Conservation (phyloP, 805 yeast genomes). For the Yarrowia bubula region DNA sequence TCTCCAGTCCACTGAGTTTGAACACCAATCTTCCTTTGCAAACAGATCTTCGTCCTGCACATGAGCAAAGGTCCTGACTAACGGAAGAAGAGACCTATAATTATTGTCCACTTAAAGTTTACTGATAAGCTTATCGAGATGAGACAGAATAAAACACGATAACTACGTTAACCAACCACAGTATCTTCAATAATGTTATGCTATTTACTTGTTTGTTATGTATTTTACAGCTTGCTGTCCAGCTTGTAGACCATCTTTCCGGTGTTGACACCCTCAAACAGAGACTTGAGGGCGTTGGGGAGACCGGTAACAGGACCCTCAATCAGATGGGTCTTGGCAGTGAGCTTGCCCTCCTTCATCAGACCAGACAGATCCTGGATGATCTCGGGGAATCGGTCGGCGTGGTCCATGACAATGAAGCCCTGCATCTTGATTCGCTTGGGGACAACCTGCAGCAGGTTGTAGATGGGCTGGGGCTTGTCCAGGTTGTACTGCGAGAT, state of each 20-base stretch:
- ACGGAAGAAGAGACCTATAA: too few relatives aligned
- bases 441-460: not conserved
- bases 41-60: too few relatives aligned
- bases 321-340: slow-evolving; percentile 9
- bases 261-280: slow-evolving; percentile 27
- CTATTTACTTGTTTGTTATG: not conserved
- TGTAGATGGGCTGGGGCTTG: slow-evolving; percentile 17
- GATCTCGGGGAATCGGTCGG: slow-evolving; percentile 12
- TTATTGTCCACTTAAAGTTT: not conserved
- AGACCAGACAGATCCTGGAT: slow-evolving; percentile 20
- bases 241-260: slow-evolving; percentile 26
- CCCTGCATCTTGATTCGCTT: slow-evolving; percentile 28
- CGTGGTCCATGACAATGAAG: slow-evolving; percentile 26
- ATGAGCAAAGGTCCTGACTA: too few relatives aligned
- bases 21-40: too few relatives aligned
- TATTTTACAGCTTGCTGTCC: not conserved
- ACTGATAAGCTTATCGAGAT: slow-evolving; percentile 2
- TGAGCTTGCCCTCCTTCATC: slow-evolving; percentile 4
- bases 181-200: not conserved
- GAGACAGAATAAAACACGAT: not conserved
- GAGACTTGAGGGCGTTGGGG: slow-evolving; percentile 24
- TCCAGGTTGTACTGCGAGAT: slow-evolving; percentile 27
- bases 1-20: too few relatives aligned
- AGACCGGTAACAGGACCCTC: slow-evolving; percentile 26
- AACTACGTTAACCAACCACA: too few relatives aligned